These are phyloP conservation scores for Pyricularia grisea DNA, from an alignment of 2,329 filamentous ascomycete genomes.

Conservation along the genomic window DNA sequence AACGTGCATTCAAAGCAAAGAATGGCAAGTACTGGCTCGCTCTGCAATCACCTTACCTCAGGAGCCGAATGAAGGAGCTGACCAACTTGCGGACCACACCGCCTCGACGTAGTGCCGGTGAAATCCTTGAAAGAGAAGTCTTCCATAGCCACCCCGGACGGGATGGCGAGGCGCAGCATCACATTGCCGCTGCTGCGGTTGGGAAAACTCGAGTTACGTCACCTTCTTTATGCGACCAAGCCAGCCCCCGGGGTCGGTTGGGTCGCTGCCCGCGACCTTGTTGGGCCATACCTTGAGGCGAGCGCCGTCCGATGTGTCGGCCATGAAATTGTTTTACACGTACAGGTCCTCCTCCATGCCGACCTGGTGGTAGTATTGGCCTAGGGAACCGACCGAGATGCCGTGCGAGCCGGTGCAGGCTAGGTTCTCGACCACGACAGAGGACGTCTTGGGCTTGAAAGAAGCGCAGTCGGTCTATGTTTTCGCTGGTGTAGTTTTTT, in stretches of 20 bases:
- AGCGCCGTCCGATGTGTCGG: slow-evolving; percentile 35
- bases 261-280: slow-evolving; percentile 6
- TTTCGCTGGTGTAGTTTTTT: slow-evolving; percentile 54
- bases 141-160: slow-evolving; percentile 39
- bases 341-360: slow-evolving; percentile 51
- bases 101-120: slow-evolving; percentile 30
- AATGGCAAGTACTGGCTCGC: no score
- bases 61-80: neutral
- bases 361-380: slow-evolving; percentile 45
- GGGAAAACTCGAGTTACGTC: slow-evolving; percentile 33
- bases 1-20: no score
- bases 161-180: slow-evolving; percentile 41
- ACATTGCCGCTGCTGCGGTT: slow-evolving; percentile 52
- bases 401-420: slow-evolving; percentile 53
- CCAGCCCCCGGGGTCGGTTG: slow-evolving; percentile 41
- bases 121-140: slow-evolving; percentile 45
- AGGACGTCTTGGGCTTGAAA: slow-evolving; percentile 54
- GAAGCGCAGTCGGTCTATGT: slow-evolving; percentile 45
- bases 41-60: neutral
- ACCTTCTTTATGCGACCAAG: slow-evolving; percentile 35
- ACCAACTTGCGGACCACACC: slow-evolving; percentile 1
- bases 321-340: slow-evolving; percentile 31
- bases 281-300: slow-evolving; percentile 50
- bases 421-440: slow-evolving; percentile 50
- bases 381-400: slow-evolving; percentile 50